Conservation (phyloP, 805 yeast species). For the Pichia cephalocereana region DNA sequence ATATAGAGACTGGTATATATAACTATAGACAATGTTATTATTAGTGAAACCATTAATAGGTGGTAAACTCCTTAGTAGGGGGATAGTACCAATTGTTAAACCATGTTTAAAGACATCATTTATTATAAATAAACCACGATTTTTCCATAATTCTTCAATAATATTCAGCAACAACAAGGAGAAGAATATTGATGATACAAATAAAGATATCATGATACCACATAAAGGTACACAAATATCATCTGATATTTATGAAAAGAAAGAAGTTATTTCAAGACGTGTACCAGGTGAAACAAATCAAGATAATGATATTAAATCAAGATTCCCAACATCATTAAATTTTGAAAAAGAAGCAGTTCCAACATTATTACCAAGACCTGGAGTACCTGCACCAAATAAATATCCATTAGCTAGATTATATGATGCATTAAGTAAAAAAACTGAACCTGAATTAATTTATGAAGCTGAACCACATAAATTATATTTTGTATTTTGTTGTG, state of each 20-base stretch:
- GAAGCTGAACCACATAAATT: slow-evolving; percentile 78
- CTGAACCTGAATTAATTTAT: slow-evolving; percentile 64
- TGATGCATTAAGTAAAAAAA: slow-evolving; percentile 39
- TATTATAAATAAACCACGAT: background rate
- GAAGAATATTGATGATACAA: background rate
- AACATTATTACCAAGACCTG: slow-evolving; percentile 63
- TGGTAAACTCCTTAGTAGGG: too few species aligned
- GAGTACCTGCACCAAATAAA: slow-evolving; percentile 64
- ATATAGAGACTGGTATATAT: too few species aligned
- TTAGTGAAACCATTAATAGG: background rate
- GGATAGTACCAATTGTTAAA: background rate
- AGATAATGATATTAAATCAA: slow-evolving; percentile 40
- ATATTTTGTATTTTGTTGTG: slow-evolving; percentile 61
- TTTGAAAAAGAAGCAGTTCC: slow-evolving; percentile 56
- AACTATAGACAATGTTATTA: background rate
- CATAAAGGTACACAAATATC: slow-evolving; percentile 7
- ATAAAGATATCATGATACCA: slow-evolving; percentile 3
- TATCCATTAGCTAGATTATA: slow-evolving; percentile 55
- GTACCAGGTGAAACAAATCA: slow-evolving; percentile 48
- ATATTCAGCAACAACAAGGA: background rate
- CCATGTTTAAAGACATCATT: background rate
- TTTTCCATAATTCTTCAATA: background rate
- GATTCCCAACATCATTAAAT: slow-evolving; percentile 56
- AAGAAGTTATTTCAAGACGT: slow-evolving; percentile 30
- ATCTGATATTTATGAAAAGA: slow-evolving; percentile 18